Conservation (phyloP, 108 stramenopile genomes). For the Chaetoceros muelleri region DNA sequence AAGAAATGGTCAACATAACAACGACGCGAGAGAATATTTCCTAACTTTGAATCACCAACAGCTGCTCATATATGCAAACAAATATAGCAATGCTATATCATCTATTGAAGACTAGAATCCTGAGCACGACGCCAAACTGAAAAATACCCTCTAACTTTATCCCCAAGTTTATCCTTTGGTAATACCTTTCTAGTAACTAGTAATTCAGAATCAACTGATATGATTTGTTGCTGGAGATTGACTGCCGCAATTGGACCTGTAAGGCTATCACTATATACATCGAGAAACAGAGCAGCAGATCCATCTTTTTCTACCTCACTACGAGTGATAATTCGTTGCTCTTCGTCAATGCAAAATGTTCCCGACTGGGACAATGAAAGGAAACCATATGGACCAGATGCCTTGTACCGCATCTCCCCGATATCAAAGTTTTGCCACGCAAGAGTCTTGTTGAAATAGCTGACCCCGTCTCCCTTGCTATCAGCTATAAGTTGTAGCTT, state of each 20-base stretch:
- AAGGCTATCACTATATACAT: conserved; percentile 24
- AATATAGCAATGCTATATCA: too few relatives aligned
- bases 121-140: conserved; percentile 78
- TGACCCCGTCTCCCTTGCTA: conserved; percentile 69
- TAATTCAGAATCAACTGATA: conserved; percentile 62
- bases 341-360: conserved; percentile 28
- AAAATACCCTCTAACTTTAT: conserved; percentile 65
- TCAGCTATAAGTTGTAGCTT: conserved; percentile 72
- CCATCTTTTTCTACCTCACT: conserved; percentile 17
- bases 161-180: conserved; percentile 17
- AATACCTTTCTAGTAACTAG: conserved; percentile 44
- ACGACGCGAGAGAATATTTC: too few relatives aligned
- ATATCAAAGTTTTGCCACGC: conserved; percentile 52
- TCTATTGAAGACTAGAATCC: too few relatives aligned
- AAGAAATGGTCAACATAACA: too few relatives aligned
- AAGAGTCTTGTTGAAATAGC: conserved; percentile 61
- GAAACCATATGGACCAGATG: conserved; percentile 35
- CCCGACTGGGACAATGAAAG: conserved; percentile 34
- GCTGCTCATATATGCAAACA: too few relatives aligned
- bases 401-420: conserved; percentile 32
- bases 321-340: conserved; percentile 37
- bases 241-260: conserved; percentile 29
- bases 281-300: conserved; percentile 27
- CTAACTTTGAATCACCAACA: too few relatives aligned
- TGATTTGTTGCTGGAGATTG: conserved; percentile 55